Conservation (phyloP, 805 yeast species). For the Debaryomyces tyrocola region DNA sequence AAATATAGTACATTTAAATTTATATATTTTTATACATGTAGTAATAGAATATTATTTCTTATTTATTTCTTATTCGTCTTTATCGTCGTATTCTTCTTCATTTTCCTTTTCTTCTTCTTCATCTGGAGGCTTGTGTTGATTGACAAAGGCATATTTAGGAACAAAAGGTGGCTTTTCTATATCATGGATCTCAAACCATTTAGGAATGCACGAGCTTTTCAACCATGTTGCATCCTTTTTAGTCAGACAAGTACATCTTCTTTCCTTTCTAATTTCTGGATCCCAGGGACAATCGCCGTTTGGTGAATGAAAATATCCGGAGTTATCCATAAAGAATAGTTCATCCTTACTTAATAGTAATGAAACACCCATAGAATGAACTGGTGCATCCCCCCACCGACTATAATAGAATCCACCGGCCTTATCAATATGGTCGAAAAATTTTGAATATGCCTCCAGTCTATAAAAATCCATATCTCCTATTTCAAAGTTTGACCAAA, state of each 20-base stretch:
- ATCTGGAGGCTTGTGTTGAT: constrained; percentile 9
- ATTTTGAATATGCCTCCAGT: constrained; percentile 52
- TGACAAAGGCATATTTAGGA: constrained; percentile 9
- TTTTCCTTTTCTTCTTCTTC: constrained; percentile 10
- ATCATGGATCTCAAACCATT: constrained; percentile 31
- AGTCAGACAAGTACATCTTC: constrained; percentile 68
- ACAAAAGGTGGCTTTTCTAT: constrained; percentile 9
- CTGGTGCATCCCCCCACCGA: constrained; percentile 89
- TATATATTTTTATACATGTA: background rate
- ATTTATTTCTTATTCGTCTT: background rate
- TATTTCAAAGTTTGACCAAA: constrained; percentile 73
- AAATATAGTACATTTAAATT: background rate
- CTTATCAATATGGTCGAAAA: constrained; percentile 58
- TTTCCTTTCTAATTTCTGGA: constrained; percentile 44
- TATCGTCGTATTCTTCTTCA: constrained; percentile 7
- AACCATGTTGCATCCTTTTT: constrained; percentile 68
- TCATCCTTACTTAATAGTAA: constrained; percentile 63
- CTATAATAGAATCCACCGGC: constrained; percentile 77
- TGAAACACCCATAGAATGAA: constrained; percentile 76
- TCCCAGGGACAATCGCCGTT: constrained; percentile 73
- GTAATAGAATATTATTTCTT: background rate
- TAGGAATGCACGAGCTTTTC: constrained; percentile 63
- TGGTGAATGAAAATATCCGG: constrained; percentile 77
- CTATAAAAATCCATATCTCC: constrained; percentile 72
- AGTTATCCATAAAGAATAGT: constrained; percentile 70